Conservation (phyloP, 2,329 filamentous ascomycete genomes). For the Magnaporthiopsis incrustans region DNA sequence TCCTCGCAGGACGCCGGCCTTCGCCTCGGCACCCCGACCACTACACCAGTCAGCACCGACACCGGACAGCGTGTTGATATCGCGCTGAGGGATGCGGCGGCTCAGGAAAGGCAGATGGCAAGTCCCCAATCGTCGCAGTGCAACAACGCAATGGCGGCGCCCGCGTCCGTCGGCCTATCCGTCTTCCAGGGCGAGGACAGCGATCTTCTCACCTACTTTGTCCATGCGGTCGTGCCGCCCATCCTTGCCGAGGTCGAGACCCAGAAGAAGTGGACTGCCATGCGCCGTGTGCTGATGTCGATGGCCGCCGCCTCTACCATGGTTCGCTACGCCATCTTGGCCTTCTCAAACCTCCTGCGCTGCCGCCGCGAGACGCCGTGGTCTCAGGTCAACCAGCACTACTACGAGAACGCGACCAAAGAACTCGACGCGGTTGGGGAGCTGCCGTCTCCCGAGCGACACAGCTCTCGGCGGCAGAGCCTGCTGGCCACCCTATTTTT, state of each 20-base stretch:
- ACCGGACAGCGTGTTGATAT: neutral
- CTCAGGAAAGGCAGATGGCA: neutral
- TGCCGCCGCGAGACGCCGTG: conserved; percentile 25
- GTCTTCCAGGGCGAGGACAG: conserved; percentile 21
- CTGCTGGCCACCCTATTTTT: conserved; percentile 44
- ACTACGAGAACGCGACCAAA: conserved; percentile 28
- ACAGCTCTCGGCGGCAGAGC: conserved; percentile 28
- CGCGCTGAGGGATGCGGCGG: neutral
- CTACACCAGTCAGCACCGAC: neutral
- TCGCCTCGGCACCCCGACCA: neutral
- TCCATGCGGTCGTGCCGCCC: conserved; percentile 39
- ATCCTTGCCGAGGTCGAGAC: conserved; percentile 46
- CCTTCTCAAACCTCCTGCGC: conserved; percentile 40
- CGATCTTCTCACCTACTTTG: conserved; percentile 38
- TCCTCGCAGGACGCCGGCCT: neutral
- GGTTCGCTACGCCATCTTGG: conserved; percentile 39
- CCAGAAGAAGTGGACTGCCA: conserved; percentile 41
- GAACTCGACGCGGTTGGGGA: conserved; percentile 21
- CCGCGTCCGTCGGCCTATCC: neutral
- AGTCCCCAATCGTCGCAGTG: neutral
- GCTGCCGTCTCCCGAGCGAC: conserved; percentile 11
- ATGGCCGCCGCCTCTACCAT: conserved; percentile 39
- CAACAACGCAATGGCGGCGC: neutral
- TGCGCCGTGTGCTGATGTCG: conserved; percentile 37
- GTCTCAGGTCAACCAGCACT: conserved; percentile 24